Percentiles rank a stretch among this genome's conserved stretches.
Conservation (phyloP, 2,329 filamentous ascomycete species). For the Xylariomycetidae sp. region DNA sequence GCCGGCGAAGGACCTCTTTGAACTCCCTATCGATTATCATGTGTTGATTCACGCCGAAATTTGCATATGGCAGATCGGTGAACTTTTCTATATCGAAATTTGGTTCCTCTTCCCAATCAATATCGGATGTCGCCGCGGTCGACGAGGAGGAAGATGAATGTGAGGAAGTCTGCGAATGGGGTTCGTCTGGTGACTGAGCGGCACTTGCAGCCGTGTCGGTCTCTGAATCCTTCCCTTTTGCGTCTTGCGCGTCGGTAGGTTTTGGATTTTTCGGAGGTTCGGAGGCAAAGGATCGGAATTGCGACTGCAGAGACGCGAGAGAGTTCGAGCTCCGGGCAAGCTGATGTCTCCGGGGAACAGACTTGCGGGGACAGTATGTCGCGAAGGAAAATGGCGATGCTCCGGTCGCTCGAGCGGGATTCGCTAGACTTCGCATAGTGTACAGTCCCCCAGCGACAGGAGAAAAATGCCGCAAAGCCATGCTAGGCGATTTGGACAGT, state of each 20-base stretch:
- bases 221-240: constrained; percentile 18
- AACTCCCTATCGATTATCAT: constrained; percentile 95
- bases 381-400: background rate
- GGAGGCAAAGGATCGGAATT: constrained; percentile 15
- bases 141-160: constrained; percentile 15
- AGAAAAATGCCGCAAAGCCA: background rate
- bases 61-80: constrained; percentile 68
- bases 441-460: background rate
- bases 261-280: constrained; percentile 11
- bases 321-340: background rate
- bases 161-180: constrained; percentile 16
- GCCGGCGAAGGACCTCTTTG: constrained; percentile 80
- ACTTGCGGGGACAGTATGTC: no score
- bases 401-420: background rate
- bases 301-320: constrained; percentile 2
- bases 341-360: background rate
- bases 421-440: background rate
- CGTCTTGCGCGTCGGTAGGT: constrained; percentile 11
- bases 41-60: constrained; percentile 94
- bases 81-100: constrained; percentile 69
- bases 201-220: constrained; percentile 19
- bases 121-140: constrained; percentile 13
- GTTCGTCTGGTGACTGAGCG: constrained; percentile 19
- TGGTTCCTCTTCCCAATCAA: constrained; percentile 71
- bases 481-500: background rate